phyloP scores from a whole-genome alignment of 352 stramenopile genomes.

The Phytophthora ohioensis region DNA sequence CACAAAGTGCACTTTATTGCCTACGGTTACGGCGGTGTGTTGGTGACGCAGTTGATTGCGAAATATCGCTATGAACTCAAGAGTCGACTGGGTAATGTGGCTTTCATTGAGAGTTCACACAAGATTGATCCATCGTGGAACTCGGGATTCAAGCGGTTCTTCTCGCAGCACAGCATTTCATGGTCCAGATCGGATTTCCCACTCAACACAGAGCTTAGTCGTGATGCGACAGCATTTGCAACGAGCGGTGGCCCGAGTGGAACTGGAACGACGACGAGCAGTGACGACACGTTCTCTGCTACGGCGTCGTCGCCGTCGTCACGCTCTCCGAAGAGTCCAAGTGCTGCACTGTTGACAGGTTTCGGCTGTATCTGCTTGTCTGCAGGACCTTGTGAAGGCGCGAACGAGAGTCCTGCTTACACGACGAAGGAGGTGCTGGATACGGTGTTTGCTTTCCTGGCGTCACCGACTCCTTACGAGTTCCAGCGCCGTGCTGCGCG shows the following conservation, averaged over 20 bases:
- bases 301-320: constrained; percentile 35
- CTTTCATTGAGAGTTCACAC: constrained; percentile 90
- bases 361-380: constrained; percentile 86
- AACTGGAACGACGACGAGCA: constrained; percentile 30
- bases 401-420: constrained; percentile 68
- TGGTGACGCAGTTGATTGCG: constrained; percentile 85
- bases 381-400: constrained; percentile 63
- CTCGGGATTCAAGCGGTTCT: constrained; percentile 79
- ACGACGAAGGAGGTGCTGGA: constrained; percentile 78
- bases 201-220: constrained; percentile 69
- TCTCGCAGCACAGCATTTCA: constrained; percentile 83
- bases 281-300: constrained; percentile 28
- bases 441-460: constrained; percentile 86
- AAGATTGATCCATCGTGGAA: constrained; percentile 81
- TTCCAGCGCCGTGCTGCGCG: constrained; percentile 70
- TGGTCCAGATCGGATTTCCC: constrained; percentile 77
- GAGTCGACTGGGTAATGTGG: constrained; percentile 85
- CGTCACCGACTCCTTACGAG: constrained; percentile 78
- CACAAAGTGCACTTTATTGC: constrained; percentile 92
- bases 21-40: constrained; percentile 84
- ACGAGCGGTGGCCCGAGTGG: constrained; percentile 16
- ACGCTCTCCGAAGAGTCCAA: constrained; percentile 42
- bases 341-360: constrained; percentile 42
- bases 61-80: constrained; percentile 83
- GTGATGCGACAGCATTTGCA: constrained; percentile 35